Conservation (phyloP, 257 asterid genomes). For the Fraxinus americana region DNA sequence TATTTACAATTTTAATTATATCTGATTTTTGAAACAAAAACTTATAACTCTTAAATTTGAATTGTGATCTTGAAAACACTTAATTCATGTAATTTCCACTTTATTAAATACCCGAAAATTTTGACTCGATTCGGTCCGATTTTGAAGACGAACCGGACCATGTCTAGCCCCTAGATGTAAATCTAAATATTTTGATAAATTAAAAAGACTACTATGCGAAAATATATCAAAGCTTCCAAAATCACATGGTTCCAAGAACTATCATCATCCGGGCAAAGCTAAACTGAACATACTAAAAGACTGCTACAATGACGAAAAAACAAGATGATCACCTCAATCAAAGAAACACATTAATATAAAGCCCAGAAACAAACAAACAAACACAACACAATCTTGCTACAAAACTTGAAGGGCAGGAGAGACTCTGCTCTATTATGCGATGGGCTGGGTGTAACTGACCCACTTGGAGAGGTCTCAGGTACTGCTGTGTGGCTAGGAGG, state of each 20-base stretch:
- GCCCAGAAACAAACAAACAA: conserved; percentile 24
- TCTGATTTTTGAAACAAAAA: too few relatives aligned
- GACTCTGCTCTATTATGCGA: conserved; percentile 26
- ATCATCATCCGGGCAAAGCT: neutral
- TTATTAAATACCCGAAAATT: too few relatives aligned
- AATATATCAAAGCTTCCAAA: neutral
- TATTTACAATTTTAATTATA: too few relatives aligned
- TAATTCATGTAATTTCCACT: too few relatives aligned
- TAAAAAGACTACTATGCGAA: too few relatives aligned
- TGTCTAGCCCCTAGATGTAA: too few relatives aligned
- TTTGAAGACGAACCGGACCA: too few relatives aligned
- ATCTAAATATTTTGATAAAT: too few relatives aligned
- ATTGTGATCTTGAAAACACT: too few relatives aligned
- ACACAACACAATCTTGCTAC: conserved; percentile 23
- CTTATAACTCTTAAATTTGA: too few relatives aligned
- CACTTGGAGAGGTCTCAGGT: conserved; percentile 26
- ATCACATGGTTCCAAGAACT: neutral
- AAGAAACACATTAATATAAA: conserved; percentile 4
- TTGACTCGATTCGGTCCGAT: too few relatives aligned
- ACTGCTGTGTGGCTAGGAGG: conserved; percentile 13
- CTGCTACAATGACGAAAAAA: neutral
- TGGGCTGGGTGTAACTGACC: conserved; percentile 44
- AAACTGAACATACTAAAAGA: neutral
- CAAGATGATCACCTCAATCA: neutral
- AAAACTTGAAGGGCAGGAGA: neutral